Evolutionary conservation across 2,329 filamentous ascomycete species (phyloP).

Genomic region (Periconia sp.): DNA sequence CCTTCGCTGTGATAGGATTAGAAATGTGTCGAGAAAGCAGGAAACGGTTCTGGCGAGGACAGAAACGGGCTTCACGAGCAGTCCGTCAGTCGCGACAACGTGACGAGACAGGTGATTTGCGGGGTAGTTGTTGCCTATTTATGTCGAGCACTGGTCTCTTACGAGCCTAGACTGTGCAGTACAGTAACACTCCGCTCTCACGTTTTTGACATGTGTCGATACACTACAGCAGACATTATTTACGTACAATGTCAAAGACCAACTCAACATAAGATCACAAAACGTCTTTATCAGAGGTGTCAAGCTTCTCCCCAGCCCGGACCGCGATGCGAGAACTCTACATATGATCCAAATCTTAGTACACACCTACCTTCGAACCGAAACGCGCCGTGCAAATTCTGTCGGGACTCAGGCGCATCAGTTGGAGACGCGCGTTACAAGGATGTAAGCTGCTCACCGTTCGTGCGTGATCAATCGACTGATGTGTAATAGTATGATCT

Average conservation of each 20-base stretch:
- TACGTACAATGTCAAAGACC: constrained; percentile 9
- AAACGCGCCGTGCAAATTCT: constrained; percentile 14
- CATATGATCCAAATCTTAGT: constrained; percentile 13
- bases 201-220: constrained; percentile 8
- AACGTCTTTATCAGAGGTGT: constrained; percentile 14
- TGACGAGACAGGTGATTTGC: too few relatives aligned
- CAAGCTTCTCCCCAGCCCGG: constrained; percentile 9
- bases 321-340: constrained; percentile 10
- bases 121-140: too few relatives aligned
- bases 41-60: too few relatives aligned
- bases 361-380: constrained; percentile 11
- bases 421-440: constrained; percentile 1
- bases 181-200: constrained; percentile 4
- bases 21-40: too few relatives aligned
- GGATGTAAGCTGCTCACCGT: constrained; percentile 6
- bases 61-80: too few relatives aligned
- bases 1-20: too few relatives aligned
- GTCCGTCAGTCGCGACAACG: too few relatives aligned
- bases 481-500: constrained; percentile 11
- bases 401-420: constrained; percentile 13
- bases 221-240: constrained; percentile 10
- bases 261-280: constrained; percentile 8
- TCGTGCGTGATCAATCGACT: constrained; percentile 4
- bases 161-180: too few relatives aligned
- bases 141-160: too few relatives aligned